Conservation (phyloP, 805 yeast genomes). For the Starmera quercuum region DNA sequence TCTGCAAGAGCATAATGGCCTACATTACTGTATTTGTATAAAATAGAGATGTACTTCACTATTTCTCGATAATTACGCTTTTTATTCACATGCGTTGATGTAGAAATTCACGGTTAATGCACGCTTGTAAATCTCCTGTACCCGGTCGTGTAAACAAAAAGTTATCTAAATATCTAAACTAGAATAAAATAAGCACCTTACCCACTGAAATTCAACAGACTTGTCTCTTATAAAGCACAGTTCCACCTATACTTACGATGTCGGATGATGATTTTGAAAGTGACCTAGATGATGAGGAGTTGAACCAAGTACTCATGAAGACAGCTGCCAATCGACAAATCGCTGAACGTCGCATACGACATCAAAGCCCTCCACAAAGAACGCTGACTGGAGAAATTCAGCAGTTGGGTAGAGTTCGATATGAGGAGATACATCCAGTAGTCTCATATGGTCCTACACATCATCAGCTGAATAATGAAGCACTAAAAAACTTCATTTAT, state of each 20-base stretch:
- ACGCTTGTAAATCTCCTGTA: too few species aligned
- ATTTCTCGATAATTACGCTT: too few species aligned
- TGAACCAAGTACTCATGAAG: slow-evolving; percentile 17
- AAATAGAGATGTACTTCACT: too few species aligned
- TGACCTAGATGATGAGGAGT: slow-evolving; percentile 7
- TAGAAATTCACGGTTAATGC: too few species aligned
- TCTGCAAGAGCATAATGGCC: slow-evolving; percentile 12
- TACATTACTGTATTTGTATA: too few species aligned
- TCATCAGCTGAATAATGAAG: slow-evolving; percentile 37
- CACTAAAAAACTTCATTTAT: slow-evolving; percentile 50
- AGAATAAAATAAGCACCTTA: too few species aligned
- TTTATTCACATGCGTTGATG: too few species aligned
- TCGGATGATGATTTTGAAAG: slow-evolving; percentile 26
- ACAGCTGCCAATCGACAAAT: slow-evolving; percentile 25
- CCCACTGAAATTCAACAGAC: too few species aligned
- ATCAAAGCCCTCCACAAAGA: slow-evolving; percentile 25
- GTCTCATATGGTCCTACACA: slow-evolving; percentile 37
- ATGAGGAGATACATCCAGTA: slow-evolving; percentile 29
- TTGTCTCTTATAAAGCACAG: too few species aligned
- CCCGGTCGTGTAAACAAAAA: too few species aligned
- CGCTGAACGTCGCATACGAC: slow-evolving; percentile 21
- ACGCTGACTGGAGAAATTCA: slow-evolving; percentile 24
- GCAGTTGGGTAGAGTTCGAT: slow-evolving; percentile 13
- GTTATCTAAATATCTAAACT: too few species aligned
- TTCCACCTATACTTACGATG: slow-evolving; percentile 6